A percentile compares a stretch with the other conserved stretches of the same genome.
phyloP scores from a whole-genome alignment of 441 rosid species.

The Gossypium gossypioides region DNA sequence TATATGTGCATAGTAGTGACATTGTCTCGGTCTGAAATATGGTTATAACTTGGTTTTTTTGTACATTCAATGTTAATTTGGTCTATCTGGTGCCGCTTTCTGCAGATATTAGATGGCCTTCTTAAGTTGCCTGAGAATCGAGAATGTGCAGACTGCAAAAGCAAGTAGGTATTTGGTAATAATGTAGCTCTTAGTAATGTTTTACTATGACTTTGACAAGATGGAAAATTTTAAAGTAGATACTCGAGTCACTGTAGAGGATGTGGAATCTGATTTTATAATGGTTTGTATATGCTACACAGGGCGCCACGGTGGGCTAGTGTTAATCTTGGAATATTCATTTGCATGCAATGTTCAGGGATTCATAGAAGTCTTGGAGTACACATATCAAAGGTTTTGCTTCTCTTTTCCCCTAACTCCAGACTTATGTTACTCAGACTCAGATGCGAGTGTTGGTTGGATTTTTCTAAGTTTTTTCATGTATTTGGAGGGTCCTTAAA shows the following conservation, averaged over 20 bases:
- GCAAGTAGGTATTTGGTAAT: constrained; percentile 35
- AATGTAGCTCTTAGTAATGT: not conserved
- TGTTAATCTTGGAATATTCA: constrained; percentile 70
- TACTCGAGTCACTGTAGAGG: not conserved
- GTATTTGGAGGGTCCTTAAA: too few relatives aligned
- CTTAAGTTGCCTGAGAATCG: constrained; percentile 51
- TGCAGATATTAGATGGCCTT: constrained; percentile 53
- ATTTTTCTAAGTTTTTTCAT: too few relatives aligned
- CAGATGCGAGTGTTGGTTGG: too few relatives aligned
- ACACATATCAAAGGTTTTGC: constrained; percentile 61
- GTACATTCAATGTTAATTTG: not conserved
- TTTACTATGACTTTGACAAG: not conserved
- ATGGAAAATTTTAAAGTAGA: not conserved
- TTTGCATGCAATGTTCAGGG: constrained; percentile 80
- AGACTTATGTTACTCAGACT: too few relatives aligned
- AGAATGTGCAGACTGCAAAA: constrained; percentile 59
- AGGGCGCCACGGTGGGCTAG: constrained; percentile 81
- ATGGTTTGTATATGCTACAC: constrained; percentile 21
- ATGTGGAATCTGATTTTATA: constrained; percentile 8
- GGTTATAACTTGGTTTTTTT: not conserved
- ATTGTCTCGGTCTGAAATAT: not conserved
- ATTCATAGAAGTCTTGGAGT: constrained; percentile 74
- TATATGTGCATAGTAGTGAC: not conserved
- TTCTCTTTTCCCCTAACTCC: not conserved
- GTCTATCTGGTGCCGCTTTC: not conserved